Evolutionary conservation across 306 rosid species (phyloP).

Genomic region (Vigna unguiculata): DNA sequence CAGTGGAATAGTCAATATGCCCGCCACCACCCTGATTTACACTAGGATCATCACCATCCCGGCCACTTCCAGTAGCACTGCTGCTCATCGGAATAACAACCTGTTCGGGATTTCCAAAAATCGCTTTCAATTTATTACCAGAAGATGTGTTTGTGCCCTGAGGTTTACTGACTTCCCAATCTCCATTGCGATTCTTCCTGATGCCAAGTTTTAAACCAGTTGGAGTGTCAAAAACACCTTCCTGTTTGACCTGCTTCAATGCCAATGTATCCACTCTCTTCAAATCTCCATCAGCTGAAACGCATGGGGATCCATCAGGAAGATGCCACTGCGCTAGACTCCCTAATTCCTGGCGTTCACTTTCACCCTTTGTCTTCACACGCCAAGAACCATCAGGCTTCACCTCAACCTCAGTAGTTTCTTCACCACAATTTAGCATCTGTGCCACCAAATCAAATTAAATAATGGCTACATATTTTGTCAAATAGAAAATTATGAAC

Average conservation of each 20-base stretch:
- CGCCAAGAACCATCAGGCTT: constrained; percentile 99
- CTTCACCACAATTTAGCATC: constrained; percentile 91
- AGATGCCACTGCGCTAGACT: constrained; percentile 78
- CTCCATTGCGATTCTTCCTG: constrained; percentile 79
- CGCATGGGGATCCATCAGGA: constrained; percentile 70
- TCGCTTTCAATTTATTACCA: constrained; percentile 66
- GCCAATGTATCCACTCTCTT: constrained; percentile 65
- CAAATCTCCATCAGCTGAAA: constrained; percentile 52
- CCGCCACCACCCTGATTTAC: constrained; percentile 90
- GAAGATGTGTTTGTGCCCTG: constrained; percentile 73
- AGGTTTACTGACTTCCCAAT: constrained; percentile 90
- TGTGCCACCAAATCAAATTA: constrained; percentile 49
- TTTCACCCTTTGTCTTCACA: constrained; percentile 82
- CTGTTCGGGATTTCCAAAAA: constrained; percentile 69
- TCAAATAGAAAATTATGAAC: constrained; percentile 25
- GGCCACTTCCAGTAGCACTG: constrained; percentile 90
- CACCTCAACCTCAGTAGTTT: constrained; percentile 91
- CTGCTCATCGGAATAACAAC: constrained; percentile 96
- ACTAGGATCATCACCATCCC: constrained; percentile 96
- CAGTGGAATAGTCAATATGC: constrained; percentile 66
- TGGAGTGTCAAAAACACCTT: constrained; percentile 86
- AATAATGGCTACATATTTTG: constrained; percentile 25
- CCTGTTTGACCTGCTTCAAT: constrained; percentile 82
- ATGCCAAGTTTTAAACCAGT: constrained; percentile 86
- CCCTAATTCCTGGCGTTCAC: constrained; percentile 81